Conservation (phyloP, 1,284 basidiomycete species). For the Xerocomus minutiporus region DNA sequence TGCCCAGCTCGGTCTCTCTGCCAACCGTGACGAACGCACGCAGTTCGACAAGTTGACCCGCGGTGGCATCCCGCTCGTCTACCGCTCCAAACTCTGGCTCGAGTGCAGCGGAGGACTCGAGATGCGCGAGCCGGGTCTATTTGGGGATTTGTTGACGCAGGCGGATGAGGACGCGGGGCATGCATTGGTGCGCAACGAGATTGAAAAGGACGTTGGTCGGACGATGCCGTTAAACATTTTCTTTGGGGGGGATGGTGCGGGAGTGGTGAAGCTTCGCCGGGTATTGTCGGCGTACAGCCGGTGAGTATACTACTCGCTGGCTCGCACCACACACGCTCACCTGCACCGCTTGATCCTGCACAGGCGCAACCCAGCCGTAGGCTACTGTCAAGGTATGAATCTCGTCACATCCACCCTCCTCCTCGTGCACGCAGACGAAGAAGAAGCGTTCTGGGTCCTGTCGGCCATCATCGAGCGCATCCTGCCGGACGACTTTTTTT, state of each 20-base stretch:
- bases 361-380: constrained; percentile 79
- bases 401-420: constrained; percentile 91
- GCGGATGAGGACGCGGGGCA: constrained; percentile 40
- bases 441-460: constrained; percentile 97
- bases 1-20: constrained; percentile 75
- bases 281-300: constrained; percentile 90
- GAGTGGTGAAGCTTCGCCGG: constrained; percentile 86
- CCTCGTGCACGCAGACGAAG: constrained; percentile 88
- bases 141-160: constrained; percentile 76
- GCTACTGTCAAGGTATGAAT: constrained; percentile 95
- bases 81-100: constrained; percentile 84
- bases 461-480: constrained; percentile 84
- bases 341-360: neutral
- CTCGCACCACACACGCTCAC: neutral
- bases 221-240: constrained; percentile 97
- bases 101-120: constrained; percentile 93
- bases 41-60: constrained; percentile 79
- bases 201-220: constrained; percentile 91
- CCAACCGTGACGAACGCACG: constrained; percentile 71
- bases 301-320: constrained; percentile 42
- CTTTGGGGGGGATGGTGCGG: constrained; percentile 93
- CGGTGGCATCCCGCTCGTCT: constrained; percentile 83
- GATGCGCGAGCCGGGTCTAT: constrained; percentile 88
- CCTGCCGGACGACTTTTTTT: constrained; percentile 80
- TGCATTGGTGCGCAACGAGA: constrained; percentile 66